Evolutionary conservation across 2,329 filamentous ascomycete genomes (phyloP).

Genomic region (Ophiostoma novo-ulmi): DNA sequence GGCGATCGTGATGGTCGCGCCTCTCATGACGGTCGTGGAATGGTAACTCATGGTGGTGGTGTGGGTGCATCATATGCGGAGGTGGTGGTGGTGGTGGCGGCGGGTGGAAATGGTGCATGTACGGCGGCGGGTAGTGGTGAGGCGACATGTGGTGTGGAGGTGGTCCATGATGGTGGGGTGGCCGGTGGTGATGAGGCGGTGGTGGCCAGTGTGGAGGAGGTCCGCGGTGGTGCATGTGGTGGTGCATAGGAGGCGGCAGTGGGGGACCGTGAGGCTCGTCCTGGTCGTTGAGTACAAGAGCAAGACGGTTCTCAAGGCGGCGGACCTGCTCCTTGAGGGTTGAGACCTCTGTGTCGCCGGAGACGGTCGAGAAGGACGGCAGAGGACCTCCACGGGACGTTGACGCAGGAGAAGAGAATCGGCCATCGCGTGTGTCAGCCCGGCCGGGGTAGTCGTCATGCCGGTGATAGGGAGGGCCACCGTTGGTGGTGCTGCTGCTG

Average conservation of each 20-base stretch:
- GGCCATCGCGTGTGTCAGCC: slow-evolving; percentile 5
- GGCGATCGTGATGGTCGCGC: background rate
- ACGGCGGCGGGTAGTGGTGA: slow-evolving; percentile 16
- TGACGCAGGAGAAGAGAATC: slow-evolving; percentile 20
- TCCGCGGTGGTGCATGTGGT: slow-evolving; percentile 4
- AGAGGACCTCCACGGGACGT: slow-evolving; percentile 7
- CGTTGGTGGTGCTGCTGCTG: background rate
- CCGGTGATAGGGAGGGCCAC: slow-evolving; percentile 14
- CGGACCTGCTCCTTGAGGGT: slow-evolving; percentile 38
- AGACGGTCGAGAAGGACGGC: slow-evolving; percentile 20
- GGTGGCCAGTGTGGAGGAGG: slow-evolving; percentile 16
- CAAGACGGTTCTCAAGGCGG: slow-evolving; percentile 43
- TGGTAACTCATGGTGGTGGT: slow-evolving; percentile 17
- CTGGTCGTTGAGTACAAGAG: slow-evolving; percentile 28
- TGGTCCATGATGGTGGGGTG: background rate
- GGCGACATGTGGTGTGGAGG: slow-evolving; percentile 16
- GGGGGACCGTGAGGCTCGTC: slow-evolving; percentile 18
- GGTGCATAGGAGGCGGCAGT: slow-evolving; percentile 13
- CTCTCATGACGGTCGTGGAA: slow-evolving; percentile 14
- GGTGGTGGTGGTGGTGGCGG: slow-evolving; percentile 16
- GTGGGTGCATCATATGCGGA: slow-evolving; percentile 20
- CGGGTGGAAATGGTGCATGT: slow-evolving; percentile 18
- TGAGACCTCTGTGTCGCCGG: slow-evolving; percentile 34
- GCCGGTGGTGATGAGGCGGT: slow-evolving; percentile 3
- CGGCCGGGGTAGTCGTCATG: slow-evolving; percentile 19